Evolutionary conservation across 306 rosid genomes (phyloP), one percentile per base, ranked within the genome.

Genomic region (Hylodesmum podocarpum): DNA sequence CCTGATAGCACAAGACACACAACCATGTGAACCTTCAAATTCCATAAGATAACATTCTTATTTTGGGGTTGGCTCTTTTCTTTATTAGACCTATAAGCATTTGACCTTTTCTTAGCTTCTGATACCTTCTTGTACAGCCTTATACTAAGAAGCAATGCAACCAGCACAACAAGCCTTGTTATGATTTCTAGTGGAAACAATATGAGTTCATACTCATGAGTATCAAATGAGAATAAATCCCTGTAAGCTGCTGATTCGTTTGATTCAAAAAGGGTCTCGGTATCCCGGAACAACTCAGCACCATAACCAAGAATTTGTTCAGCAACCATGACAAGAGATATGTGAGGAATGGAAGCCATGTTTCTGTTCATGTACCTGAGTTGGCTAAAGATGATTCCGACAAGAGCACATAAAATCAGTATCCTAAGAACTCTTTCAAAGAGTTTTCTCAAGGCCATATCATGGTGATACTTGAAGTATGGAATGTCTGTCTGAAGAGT

Each of bases 301-400:
- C 25, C 8, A 49, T 62, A 47, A 63, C 80, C 80, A 76, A 65
- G 49, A 19, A 76, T 76, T 22, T 34, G 51, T 14, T 64, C 21
- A 37, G 80, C 61, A 76, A 76, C 29, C 66, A 65, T 64, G 40
- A 22, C 21, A 29, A 75, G 66, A 22, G 73, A 76, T 22, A 76
- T n/a, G 40, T 65, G 57, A 64, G 80, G 53, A 76, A 37, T 49
- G 40, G 8, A 64, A 18, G 34, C 22, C 53, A 3, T 3, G 21
- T 64, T 76, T 50, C 25, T 16, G 11, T 65, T 76, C 80, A 76
- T 64, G 66, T 64, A 50, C 14, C 8, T 10, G 10, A 76, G 40
- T 64, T 76, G 80, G 73, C 80, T 63, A 1, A 12, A 49, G 11
- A 64, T 65, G 49, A 76, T 64, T 28, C 53, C 73, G 4, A 64